Evolutionary conservation across 495 filamentous ascomycete species (phyloP).

Genomic region (Aspergillus sclerotiicarbonarius): DNA sequence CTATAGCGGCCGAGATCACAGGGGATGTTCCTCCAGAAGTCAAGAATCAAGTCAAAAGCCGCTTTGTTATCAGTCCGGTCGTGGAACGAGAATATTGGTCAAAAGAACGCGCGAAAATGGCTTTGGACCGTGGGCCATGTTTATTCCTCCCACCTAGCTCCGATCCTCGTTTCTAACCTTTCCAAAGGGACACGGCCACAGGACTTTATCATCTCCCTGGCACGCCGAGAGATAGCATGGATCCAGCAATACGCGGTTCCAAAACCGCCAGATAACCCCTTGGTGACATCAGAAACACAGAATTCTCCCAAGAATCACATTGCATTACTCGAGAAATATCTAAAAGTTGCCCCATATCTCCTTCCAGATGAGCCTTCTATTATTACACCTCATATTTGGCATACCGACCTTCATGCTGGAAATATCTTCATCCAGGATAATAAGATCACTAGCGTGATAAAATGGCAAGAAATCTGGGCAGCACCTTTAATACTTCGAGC

Average conservation of each 20-base stretch:
- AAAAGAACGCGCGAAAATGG: conserved; percentile 24
- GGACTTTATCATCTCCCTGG: conserved; percentile 25
- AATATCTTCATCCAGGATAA: conserved; percentile 36
- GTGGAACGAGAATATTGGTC: conserved; percentile 26
- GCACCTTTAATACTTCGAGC: conserved; percentile 27
- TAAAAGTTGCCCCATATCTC: conserved; percentile 26
- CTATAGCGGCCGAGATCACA: conserved; percentile 6
- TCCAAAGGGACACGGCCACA: conserved; percentile 20
- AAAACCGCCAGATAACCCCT: conserved; percentile 11
- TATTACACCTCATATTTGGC: conserved; percentile 28
- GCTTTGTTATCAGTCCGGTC: conserved; percentile 34
- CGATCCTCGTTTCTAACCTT: conserved; percentile 6
- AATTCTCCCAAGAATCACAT: conserved; percentile 23
- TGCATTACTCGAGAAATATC: conserved; percentile 22
- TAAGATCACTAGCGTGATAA: conserved; percentile 30
- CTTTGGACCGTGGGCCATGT: conserved; percentile 35
- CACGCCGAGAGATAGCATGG: conserved; percentile 26
- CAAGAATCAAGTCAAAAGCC: conserved; percentile 14
- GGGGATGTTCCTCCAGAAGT: conserved; percentile 14
- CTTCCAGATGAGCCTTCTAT: conserved; percentile 22
- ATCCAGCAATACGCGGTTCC: conserved; percentile 25
- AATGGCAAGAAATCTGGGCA: conserved; percentile 31
- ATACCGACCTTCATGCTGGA: conserved; percentile 33
- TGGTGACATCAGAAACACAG: conserved; percentile 16
- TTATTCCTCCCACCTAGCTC: conserved; percentile 1